Evolutionary conservation across 2,329 filamentous ascomycete genomes (phyloP), one percentile per base, ranked within the genome.

Genomic region (Dactylellina leptospora): DNA sequence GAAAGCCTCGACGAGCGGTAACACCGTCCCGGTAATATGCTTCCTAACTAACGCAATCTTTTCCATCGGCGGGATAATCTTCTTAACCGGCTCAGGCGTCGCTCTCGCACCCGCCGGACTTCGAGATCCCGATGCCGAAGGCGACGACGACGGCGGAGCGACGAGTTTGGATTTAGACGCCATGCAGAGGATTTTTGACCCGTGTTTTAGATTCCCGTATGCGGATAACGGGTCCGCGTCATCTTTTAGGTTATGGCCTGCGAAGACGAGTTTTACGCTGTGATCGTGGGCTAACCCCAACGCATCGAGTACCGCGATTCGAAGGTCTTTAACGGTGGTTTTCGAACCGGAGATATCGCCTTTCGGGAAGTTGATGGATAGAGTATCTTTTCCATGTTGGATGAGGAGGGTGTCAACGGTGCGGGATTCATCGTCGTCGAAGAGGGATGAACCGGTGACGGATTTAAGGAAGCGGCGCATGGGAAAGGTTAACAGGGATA

Each of bases 41-140:
- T 82, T 80, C 10, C 85, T 82, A 56, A 93, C 85, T n/a, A 84
- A 84, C 40, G 88, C 84, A 9, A 95, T 82, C 79, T 90, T 89
- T 73, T 87, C 87, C 51, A 85, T 80, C 0, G 86, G 80, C 3
- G 82, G 79, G 42, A 79, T 77, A 22, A 78, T 77, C 3, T 77
- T 71, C 48, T 63, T 76, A 74, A 6, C 76, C 61, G 11, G 50
- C 75, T 27, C 78, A 76, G 55, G 81, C 75, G 63, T 83, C 75
- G 75, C 78, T 38, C 72, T 82, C 77, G 69, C 78, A n/a, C n/a
- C n/a, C 74, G 30, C 78, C 76, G 76, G 78, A 70, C 79, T 77
- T 4, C 79, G 75, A 18, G 77, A 77, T 13, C 79, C 78, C 8
- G 80, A 53, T 38, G 81, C 18, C 10, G 51, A 8, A 23, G 68